These are phyloP conservation scores for Rhynchospora pubera DNA, from an alignment of 176 grass and related monocot genomes.

Conservation along the genomic window DNA sequence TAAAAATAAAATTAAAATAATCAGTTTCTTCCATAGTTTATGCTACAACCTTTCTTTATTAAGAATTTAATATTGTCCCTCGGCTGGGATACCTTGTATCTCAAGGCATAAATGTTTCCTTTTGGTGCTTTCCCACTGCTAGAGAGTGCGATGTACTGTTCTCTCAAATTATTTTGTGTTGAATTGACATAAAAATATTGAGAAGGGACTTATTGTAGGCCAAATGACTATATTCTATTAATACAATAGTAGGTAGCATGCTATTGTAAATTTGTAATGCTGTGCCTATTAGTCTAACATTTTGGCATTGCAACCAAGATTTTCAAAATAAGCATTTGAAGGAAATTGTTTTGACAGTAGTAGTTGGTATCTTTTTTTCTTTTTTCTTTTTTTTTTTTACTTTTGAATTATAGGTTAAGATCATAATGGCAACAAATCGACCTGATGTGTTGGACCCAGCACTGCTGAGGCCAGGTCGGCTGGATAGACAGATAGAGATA, in stretches of 20 bases:
- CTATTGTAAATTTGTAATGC: no score
- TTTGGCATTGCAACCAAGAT: neutral
- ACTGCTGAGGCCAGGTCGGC: conserved; percentile 74
- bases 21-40: neutral
- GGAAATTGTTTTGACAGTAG: neutral
- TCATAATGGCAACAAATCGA: conserved; percentile 95
- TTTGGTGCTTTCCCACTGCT: neutral
- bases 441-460: conserved; percentile 95
- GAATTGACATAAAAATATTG: neutral
- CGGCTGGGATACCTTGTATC: no score
- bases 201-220: neutral
- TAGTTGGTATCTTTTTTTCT: neutral
- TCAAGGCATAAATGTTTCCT: neutral
- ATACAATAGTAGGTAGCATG: no score
- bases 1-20: neutral
- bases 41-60: neutral
- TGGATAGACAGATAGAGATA: conserved; percentile 97
- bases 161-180: neutral
- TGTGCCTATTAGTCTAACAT: neutral
- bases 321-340: conserved; percentile 10
- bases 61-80: neutral
- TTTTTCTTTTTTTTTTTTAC: neutral
- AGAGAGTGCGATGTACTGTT: neutral
- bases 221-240: neutral
- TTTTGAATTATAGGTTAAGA: conserved; percentile 60